Evolutionary conservation across 140 eudicot species (phyloP).

Genomic region (Anethum foeniculum): DNA sequence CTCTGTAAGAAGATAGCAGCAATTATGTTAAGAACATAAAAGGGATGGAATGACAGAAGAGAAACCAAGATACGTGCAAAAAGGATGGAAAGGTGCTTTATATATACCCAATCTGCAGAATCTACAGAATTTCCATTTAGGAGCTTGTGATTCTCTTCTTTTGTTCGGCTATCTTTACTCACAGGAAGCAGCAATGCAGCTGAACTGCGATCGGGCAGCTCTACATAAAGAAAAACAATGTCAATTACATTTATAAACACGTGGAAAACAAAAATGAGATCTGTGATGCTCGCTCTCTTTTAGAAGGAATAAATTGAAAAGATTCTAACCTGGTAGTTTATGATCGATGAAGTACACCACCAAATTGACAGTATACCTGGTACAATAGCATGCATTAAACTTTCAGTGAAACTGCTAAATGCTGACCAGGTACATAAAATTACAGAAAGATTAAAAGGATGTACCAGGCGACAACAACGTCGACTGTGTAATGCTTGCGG

Average conservation of each 20-base stretch:
- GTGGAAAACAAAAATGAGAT: background rate
- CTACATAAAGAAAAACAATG: slow-evolving; percentile 22
- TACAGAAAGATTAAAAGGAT: background rate
- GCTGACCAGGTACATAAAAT: background rate
- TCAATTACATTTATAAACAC: background rate
- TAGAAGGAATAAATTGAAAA: background rate
- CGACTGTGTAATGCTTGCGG: slow-evolving; percentile 93
- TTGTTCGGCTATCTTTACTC: slow-evolving; percentile 62
- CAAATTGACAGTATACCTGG: slow-evolving; percentile 93
- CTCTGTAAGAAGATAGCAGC: slow-evolving; percentile 40
- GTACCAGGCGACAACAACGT: slow-evolving; percentile 91
- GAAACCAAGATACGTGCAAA: background rate
- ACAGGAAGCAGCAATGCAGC: slow-evolving; percentile 56
- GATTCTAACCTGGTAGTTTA: slow-evolving; percentile 64
- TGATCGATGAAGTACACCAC: slow-evolving; percentile 88
- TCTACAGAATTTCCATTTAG: slow-evolving; percentile 83
- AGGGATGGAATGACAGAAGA: background rate
- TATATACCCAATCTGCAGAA: slow-evolving; percentile 60
- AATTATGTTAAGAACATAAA: slow-evolving; percentile 8
- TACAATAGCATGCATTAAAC: slow-evolving; percentile 12
- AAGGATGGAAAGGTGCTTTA: background rate
- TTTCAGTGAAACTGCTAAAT: background rate
- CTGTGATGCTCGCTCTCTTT: no score
- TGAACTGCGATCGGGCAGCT: slow-evolving; percentile 70
- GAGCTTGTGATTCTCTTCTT: slow-evolving; percentile 78